Conservation (phyloP, 768 basidiomycete species). For the Russula compacta region DNA sequence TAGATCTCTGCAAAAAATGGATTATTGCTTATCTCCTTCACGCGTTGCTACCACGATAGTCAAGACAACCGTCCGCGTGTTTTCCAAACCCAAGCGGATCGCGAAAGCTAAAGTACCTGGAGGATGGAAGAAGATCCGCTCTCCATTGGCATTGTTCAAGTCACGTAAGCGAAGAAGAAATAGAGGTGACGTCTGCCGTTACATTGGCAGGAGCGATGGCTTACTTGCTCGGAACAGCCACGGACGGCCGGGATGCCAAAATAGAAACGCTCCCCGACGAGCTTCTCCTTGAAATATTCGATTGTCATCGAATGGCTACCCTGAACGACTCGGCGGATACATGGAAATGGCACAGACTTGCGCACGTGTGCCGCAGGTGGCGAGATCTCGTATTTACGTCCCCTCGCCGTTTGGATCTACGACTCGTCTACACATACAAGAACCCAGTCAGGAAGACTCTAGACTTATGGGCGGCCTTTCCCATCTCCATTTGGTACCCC, state of each 20-base stretch:
- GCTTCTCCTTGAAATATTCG: neutral
- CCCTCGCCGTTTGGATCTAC: neutral
- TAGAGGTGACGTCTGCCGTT: neutral
- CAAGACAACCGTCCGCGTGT: neutral
- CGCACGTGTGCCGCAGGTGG: constrained; percentile 1
- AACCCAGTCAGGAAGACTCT: neutral
- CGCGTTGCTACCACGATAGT: neutral
- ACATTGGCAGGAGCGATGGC: neutral
- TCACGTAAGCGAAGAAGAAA: neutral
- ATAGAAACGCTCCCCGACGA: neutral
- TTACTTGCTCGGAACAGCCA: neutral
- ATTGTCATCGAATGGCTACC: neutral
- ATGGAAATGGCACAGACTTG: constrained; percentile 7
- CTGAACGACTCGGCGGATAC: neutral
- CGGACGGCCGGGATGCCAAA: neutral
- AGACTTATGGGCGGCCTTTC: neutral
- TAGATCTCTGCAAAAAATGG: neutral
- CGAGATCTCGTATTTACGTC: neutral
- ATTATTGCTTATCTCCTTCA: neutral
- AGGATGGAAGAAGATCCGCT: neutral
- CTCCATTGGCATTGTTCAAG: neutral
- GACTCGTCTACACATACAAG: neutral
- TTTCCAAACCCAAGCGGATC: neutral
- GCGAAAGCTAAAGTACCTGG: neutral
- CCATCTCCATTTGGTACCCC: neutral